These are phyloP conservation scores for Cocos nucifera DNA, from an alignment of 176 grass and related monocot species.

Conservation along the genomic window DNA sequence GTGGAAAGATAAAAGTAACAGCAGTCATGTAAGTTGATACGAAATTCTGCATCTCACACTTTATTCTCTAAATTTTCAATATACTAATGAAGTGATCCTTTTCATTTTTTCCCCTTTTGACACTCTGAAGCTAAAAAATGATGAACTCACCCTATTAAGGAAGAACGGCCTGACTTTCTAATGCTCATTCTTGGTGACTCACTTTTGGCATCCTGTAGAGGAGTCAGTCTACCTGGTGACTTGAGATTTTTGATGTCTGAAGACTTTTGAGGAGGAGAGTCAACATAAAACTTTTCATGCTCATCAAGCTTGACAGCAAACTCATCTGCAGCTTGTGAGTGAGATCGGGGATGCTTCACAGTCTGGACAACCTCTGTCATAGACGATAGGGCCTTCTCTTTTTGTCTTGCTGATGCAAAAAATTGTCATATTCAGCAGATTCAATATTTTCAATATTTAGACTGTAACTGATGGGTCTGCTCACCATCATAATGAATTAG, in stretches of 20 bases:
- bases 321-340: conserved; percentile 27
- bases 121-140: too few species aligned
- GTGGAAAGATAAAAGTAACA: too few species aligned
- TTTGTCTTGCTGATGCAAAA: conserved; percentile 53
- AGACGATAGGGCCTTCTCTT: conserved; percentile 83
- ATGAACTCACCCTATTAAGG: conserved; percentile 57
- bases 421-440: not conserved
- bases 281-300: conserved; percentile 27
- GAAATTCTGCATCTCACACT: too few species aligned
- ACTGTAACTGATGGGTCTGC: not conserved
- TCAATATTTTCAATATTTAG: not conserved
- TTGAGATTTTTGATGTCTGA: conserved; percentile 26
- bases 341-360: conserved; percentile 53
- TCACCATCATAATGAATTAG: conserved; percentile 92
- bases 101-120: too few species aligned
- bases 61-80: too few species aligned
- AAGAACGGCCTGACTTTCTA: conserved; percentile 40
- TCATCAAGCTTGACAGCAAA: conserved; percentile 22
- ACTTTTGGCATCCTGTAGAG: conserved; percentile 45
- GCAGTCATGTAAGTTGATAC: too few species aligned
- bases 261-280: conserved; percentile 23
- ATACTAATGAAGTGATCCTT: too few species aligned
- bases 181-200: conserved; percentile 31
- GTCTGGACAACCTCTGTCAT: conserved; percentile 89
- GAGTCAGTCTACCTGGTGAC: conserved; percentile 33